Evolutionary conservation across 768 basidiomycete genomes (phyloP).

Genomic region (Artomyces pyxidatus): DNA sequence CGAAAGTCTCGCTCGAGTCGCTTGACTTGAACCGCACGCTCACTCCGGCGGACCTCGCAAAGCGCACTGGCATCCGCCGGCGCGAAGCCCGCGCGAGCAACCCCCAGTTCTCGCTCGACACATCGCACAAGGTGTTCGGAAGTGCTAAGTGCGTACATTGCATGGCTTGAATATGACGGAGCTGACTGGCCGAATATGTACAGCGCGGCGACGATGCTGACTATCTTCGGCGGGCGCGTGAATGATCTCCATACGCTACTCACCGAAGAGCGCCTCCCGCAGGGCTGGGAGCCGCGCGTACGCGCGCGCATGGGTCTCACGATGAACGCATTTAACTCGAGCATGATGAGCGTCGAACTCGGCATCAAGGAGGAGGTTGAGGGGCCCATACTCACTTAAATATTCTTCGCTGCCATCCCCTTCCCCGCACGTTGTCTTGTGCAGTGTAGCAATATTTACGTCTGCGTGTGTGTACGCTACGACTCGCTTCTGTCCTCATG

Average conservation of each 20-base stretch:
- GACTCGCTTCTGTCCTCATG: too few species aligned
- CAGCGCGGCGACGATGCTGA: conserved; percentile 56
- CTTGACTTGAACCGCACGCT: conserved; percentile 26
- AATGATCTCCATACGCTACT: conserved; percentile 47
- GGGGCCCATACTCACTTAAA: neutral
- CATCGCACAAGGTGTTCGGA: conserved; percentile 53
- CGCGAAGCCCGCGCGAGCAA: conserved; percentile 46
- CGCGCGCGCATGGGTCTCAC: conserved; percentile 53
- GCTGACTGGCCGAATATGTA: neutral
- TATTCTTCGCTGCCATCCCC: too few species aligned
- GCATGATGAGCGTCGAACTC: conserved; percentile 23
- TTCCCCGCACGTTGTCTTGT: too few species aligned
- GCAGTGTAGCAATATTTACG: too few species aligned
- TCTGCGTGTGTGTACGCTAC: too few species aligned
- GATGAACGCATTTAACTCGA: conserved; percentile 42
- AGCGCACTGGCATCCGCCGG: conserved; percentile 51
- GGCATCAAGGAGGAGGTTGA: conserved; percentile 23
- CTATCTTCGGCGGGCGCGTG: conserved; percentile 58
- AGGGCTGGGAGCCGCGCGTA: conserved; percentile 61
- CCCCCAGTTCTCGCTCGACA: conserved; percentile 42
- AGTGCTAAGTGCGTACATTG: conserved; percentile 51
- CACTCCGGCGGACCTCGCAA: conserved; percentile 52
- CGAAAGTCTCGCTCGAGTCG: neutral
- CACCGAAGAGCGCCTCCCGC: conserved; percentile 61
- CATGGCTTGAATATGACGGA: neutral